phyloP scores from a whole-genome alignment of 2,329 filamentous ascomycete genomes.

The Aspergillus persii region DNA sequence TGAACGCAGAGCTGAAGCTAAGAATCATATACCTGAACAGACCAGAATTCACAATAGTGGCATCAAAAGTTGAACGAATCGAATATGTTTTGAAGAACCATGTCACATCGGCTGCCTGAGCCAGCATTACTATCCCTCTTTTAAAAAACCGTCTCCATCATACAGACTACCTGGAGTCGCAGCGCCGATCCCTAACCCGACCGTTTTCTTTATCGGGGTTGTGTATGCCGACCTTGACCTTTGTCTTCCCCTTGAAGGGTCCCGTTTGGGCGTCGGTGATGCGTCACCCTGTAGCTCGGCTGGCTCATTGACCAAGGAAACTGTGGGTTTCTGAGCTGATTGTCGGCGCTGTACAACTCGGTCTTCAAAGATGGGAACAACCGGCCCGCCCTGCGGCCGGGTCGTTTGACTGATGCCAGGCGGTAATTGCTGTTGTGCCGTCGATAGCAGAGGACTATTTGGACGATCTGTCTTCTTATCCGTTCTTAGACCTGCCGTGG shows the following conservation, averaged over 20 bases:
- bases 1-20: background rate
- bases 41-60: background rate
- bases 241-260: slow-evolving; percentile 10
- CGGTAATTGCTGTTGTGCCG: slow-evolving; percentile 6
- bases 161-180: slow-evolving; percentile 49
- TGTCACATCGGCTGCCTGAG: slow-evolving; percentile 4
- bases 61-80: background rate
- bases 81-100: background rate
- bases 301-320: slow-evolving; percentile 14
- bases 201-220: slow-evolving; percentile 27
- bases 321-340: slow-evolving; percentile 15
- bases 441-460: too few species aligned
- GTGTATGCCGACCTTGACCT: slow-evolving; percentile 17
- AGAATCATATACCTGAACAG: background rate
- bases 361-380: slow-evolving; percentile 43
- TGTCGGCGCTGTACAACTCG: slow-evolving; percentile 15
- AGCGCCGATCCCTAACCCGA: slow-evolving; percentile 29
- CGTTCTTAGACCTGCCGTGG: slow-evolving; percentile 5
- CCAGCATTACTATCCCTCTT: slow-evolving; percentile 25
- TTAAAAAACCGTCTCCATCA: slow-evolving; percentile 40
- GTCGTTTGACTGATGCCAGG: slow-evolving; percentile 5
- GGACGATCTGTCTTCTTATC: slow-evolving; percentile 2
- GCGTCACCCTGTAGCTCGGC: slow-evolving; percentile 11
- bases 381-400: slow-evolving; percentile 21
- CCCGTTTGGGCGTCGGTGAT: background rate